A percentile compares a stretch with the other conserved stretches of the same genome.
phyloP scores from a whole-genome alignment of 208 protist genomes.

The Wallacemonas rigidus region DNA sequence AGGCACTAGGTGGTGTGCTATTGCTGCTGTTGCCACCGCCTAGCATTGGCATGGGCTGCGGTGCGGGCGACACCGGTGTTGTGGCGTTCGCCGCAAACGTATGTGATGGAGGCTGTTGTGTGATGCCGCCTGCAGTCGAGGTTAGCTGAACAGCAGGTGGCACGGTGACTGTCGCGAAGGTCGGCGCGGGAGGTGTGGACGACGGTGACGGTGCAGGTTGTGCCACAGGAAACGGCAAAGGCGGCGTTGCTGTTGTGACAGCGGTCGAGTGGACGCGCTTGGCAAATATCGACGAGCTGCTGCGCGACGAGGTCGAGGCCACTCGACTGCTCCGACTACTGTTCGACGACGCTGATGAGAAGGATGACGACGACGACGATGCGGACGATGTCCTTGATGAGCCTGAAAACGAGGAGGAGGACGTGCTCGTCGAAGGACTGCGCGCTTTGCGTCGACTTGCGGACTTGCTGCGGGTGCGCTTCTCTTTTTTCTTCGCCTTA shows the following conservation, averaged over 20 bases:
- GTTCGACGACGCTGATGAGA: background rate
- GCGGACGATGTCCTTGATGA: conserved; percentile 15
- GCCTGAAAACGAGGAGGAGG: background rate
- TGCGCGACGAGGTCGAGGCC: conserved; percentile 23
- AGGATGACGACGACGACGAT: conserved; percentile 3
- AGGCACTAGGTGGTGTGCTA: conserved; percentile 4
- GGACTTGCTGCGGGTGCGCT: background rate
- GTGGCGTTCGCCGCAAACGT: no score
- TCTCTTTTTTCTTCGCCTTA: conserved; percentile 1
- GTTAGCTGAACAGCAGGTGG: conserved; percentile 15
- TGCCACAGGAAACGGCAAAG: conserved; percentile 7
- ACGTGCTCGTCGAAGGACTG: background rate
- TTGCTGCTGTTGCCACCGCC: background rate
- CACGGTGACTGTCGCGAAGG: background rate
- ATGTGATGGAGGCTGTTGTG: no score
- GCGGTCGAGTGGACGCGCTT: background rate
- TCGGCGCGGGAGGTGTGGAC: background rate
- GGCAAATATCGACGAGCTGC: conserved; percentile 8
- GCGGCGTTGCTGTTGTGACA: conserved; percentile 5
- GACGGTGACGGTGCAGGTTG: background rate
- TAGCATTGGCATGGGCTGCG: background rate
- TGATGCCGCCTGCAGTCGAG: no score
- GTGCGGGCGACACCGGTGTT: conserved; percentile 15
- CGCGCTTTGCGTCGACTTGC: background rate
- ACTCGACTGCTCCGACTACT: conserved; percentile 28